phyloP scores from a whole-genome alignment of 208 protist genomes.

The Trypanosoma melophagium region DNA sequence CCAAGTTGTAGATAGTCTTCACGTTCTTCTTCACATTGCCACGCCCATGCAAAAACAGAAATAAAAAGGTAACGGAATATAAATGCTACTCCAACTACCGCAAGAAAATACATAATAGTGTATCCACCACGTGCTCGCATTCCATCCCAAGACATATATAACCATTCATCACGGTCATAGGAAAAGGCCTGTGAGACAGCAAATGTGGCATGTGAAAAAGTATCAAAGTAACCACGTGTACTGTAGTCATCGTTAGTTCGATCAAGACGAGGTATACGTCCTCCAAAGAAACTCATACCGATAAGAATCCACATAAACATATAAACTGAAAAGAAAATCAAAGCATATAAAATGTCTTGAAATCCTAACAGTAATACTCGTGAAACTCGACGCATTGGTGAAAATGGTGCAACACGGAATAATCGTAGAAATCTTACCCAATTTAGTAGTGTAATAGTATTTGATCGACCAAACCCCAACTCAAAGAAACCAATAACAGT shows the following conservation, averaged over 20 bases:
- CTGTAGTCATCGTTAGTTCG: conserved; percentile 44
- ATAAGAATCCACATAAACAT: conserved; percentile 91
- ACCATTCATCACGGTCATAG: conserved; percentile 81
- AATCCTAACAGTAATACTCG: conserved; percentile 81
- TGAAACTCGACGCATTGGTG: conserved; percentile 64
- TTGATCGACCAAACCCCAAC: conserved; percentile 81
- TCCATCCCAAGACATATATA: conserved; percentile 83
- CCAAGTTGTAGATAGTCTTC: conserved; percentile 52
- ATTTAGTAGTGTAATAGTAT: conserved; percentile 87
- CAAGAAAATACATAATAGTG: conserved; percentile 89
- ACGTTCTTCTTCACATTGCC: conserved; percentile 73
- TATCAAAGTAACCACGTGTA: conserved; percentile 75
- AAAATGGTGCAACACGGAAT: conserved; percentile 62
- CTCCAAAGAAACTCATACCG: conserved; percentile 92
- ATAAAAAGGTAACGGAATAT: conserved; percentile 90
- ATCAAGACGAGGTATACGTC: conserved; percentile 58
- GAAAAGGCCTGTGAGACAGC: conserved; percentile 87
- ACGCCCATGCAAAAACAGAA: conserved; percentile 80
- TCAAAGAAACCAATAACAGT: conserved; percentile 87
- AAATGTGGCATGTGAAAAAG: conserved; percentile 80
- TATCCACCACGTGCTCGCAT: conserved; percentile 80
- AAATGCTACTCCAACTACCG: conserved; percentile 66
- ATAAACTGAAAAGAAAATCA: conserved; percentile 88
- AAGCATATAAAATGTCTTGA: conserved; percentile 79
- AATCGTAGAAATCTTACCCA: conserved; percentile 81